A percentile compares a stretch with the other conserved stretches of the same genome.
Conservation (phyloP, 306 rosid genomes). For the Pyrus communis region DNA sequence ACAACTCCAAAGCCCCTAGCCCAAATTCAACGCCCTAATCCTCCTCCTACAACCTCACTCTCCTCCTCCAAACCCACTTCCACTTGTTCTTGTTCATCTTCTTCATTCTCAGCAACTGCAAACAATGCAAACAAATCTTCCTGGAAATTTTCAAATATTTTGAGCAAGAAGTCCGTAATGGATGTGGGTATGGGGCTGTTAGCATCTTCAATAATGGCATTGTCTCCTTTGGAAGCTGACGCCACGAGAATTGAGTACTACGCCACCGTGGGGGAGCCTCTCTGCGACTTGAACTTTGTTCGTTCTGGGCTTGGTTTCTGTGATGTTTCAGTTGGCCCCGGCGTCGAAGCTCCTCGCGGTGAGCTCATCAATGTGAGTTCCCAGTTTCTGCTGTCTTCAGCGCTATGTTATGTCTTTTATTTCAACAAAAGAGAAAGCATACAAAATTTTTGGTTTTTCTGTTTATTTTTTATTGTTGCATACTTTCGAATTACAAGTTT, state of each 20-base stretch:
- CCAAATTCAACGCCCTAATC: background rate
- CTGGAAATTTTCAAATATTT: constrained; percentile 4
- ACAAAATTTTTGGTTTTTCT: background rate
- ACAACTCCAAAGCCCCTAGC: constrained; percentile 21
- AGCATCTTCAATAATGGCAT: constrained; percentile 54
- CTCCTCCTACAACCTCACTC: background rate
- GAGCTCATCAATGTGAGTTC: constrained; percentile 78
- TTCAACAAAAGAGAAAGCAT: background rate
- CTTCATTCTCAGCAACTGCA: constrained; percentile 21
- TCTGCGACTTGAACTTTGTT: constrained; percentile 58
- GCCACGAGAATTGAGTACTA: constrained; percentile 89
- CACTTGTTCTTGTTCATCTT: constrained; percentile 22
- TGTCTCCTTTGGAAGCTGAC: constrained; percentile 63
- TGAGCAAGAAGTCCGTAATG: constrained; percentile 22
- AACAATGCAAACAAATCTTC: constrained; percentile 8
- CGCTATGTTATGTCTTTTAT: background rate
- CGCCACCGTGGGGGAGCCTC: constrained; percentile 81
- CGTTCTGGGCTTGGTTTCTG: constrained; percentile 88
- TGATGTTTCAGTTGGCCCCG: constrained; percentile 53
- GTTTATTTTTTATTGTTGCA: background rate
- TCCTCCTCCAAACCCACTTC: constrained; percentile 2
- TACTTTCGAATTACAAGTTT: background rate
- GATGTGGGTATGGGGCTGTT: constrained; percentile 53
- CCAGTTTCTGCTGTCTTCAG: background rate
- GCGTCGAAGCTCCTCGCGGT: constrained; percentile 60